Conservation (phyloP, 2,329 filamentous ascomycete species). For the Zarea fungicola region DNA sequence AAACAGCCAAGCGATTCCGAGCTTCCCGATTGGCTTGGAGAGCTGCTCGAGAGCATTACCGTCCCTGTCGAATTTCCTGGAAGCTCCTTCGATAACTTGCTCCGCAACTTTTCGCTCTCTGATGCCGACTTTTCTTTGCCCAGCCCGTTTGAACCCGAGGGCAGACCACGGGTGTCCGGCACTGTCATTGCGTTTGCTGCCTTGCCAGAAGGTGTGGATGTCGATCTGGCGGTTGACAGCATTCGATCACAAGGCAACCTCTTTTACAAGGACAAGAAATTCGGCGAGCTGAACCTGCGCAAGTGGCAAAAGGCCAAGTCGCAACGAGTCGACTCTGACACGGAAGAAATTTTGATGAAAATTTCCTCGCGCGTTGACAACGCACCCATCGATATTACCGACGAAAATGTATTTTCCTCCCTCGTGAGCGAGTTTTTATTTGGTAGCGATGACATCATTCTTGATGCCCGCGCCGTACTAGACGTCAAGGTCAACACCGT, state of each 20-base stretch:
- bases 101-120: slow-evolving; percentile 81
- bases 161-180: slow-evolving; percentile 76
- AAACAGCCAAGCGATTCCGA: slow-evolving; percentile 59
- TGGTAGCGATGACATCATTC: slow-evolving; percentile 59
- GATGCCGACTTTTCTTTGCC: slow-evolving; percentile 85
- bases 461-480: slow-evolving; percentile 73
- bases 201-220: slow-evolving; percentile 81
- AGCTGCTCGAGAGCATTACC: slow-evolving; percentile 74
- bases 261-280: slow-evolving; percentile 68
- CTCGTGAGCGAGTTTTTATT: slow-evolving; percentile 79
- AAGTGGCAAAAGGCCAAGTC: slow-evolving; percentile 86
- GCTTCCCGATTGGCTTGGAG: slow-evolving; percentile 76
- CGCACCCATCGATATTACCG: slow-evolving; percentile 76
- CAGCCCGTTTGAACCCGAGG: slow-evolving; percentile 66
- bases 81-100: slow-evolving; percentile 71
- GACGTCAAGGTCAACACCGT: slow-evolving; percentile 79
- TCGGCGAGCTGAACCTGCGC: slow-evolving; percentile 73
- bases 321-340: slow-evolving; percentile 53
- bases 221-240: slow-evolving; percentile 70
- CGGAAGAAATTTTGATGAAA: slow-evolving; percentile 58
- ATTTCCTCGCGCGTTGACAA: slow-evolving; percentile 74
- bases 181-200: slow-evolving; percentile 73
- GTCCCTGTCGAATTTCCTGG: slow-evolving; percentile 82
- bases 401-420: slow-evolving; percentile 71
- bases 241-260: slow-evolving; percentile 77